Conservation (phyloP, 164 flowering plant genomes). For the Vitis rupestris region DNA sequence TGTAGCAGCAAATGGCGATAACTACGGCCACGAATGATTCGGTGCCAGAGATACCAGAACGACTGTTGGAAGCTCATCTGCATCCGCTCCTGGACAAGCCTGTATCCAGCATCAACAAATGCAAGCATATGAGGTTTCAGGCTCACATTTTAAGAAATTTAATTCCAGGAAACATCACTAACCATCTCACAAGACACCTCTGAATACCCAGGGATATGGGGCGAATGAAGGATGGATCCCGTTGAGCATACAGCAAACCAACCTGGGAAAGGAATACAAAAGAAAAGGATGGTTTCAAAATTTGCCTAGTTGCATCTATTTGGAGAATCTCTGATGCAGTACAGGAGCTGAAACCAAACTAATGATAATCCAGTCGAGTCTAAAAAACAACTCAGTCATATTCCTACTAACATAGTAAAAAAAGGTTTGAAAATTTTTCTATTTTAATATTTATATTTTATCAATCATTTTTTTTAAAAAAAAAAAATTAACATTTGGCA, state of each 20-base stretch:
- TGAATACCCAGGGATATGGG: slow-evolving; percentile 76
- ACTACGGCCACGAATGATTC: slow-evolving; percentile 79
- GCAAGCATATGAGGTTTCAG: slow-evolving; percentile 2
- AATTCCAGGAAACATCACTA: slow-evolving; percentile 19
- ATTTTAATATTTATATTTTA: background rate
- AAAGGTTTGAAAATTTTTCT: background rate
- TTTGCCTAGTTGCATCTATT: background rate
- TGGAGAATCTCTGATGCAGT: background rate
- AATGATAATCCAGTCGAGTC: background rate
- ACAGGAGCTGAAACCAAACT: background rate
- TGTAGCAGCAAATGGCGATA: slow-evolving; percentile 90
- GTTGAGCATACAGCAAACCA: slow-evolving; percentile 82
- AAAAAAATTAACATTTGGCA: too few relatives aligned
- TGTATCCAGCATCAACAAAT: slow-evolving; percentile 29
- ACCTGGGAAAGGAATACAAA: slow-evolving; percentile 43
- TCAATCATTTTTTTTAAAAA: too few relatives aligned
- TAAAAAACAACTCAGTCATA: background rate
- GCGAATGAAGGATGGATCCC: slow-evolving; percentile 89
- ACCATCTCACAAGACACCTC: slow-evolving; percentile 98
- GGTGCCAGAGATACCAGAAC: slow-evolving; percentile 65
- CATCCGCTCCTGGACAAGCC: slow-evolving; percentile 87
- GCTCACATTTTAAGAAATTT: background rate
- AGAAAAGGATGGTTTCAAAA: background rate
- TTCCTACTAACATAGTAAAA: background rate
- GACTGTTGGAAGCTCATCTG: slow-evolving; percentile 45